These are phyloP conservation scores for Trifolium repens DNA, from an alignment of 306 rosid species.

Conservation along the genomic window DNA sequence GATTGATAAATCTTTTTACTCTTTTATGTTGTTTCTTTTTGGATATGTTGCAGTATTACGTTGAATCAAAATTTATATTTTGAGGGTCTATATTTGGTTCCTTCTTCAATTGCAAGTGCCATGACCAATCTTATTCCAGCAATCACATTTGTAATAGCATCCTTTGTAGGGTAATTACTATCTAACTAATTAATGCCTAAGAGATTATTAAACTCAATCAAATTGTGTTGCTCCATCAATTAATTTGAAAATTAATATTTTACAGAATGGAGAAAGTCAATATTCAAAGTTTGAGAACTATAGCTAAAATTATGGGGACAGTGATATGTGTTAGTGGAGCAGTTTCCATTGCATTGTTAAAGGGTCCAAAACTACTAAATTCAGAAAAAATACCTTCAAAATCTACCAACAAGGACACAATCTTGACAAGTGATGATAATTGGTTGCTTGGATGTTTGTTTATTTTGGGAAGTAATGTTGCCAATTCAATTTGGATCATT, in stretches of 20 bases:
- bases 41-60: constrained; percentile 43
- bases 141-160: constrained; percentile 60
- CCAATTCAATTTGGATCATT: constrained; percentile 59
- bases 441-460: constrained; percentile 60
- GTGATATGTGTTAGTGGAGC: constrained; percentile 62
- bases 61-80: constrained; percentile 51
- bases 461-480: constrained; percentile 50
- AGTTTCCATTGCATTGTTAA: constrained; percentile 53
- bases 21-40: too few relatives aligned
- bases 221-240: not conserved
- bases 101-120: constrained; percentile 58
- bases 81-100: constrained; percentile 55
- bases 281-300: constrained; percentile 48
- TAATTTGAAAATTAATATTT: too few relatives aligned
- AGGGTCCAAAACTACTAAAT: constrained; percentile 64
- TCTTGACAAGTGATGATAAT: not conserved
- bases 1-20: too few relatives aligned
- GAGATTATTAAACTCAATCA: too few relatives aligned
- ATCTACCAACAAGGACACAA: too few relatives aligned
- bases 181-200: too few relatives aligned
- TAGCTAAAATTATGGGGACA: constrained; percentile 63
- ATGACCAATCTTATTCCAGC: constrained; percentile 64
- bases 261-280: constrained; percentile 53
- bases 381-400: too few relatives aligned
- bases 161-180: too few relatives aligned